A percentile compares a stretch with the other conserved stretches of the same genome.
Conservation (phyloP, 2,329 filamentous ascomycete genomes). For the Colletotrichum sp. region DNA sequence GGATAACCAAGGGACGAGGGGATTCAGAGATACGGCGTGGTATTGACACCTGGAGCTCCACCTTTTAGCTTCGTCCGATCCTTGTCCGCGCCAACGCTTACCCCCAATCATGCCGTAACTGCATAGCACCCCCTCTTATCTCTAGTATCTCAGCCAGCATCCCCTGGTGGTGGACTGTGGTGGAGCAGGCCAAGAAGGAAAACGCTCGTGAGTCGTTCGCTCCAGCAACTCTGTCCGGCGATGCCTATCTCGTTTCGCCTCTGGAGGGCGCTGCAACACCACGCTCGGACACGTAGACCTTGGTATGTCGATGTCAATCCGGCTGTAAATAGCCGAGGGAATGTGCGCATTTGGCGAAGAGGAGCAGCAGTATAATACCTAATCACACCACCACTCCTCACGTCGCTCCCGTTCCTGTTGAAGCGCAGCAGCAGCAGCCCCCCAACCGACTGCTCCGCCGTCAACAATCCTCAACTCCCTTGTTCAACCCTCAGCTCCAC, state of each 20-base stretch:
- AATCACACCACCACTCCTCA: neutral
- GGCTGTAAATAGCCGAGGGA: neutral
- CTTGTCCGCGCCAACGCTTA: neutral
- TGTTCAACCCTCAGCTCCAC: neutral
- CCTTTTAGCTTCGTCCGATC: constrained; percentile 11
- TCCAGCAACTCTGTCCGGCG: neutral
- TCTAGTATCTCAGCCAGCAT: neutral
- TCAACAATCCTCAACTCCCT: neutral
- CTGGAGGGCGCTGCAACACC: neutral
- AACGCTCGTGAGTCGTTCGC: neutral
- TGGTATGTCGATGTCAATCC: neutral
- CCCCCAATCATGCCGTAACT: neutral
- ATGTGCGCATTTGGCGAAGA: neutral
- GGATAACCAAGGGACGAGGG: neutral
- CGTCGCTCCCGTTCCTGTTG: neutral
- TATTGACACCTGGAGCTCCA: constrained; percentile 12
- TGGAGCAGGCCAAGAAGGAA: neutral
- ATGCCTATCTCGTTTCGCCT: neutral
- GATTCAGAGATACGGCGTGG: constrained; percentile 10
- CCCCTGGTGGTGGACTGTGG: neutral
- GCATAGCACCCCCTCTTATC: neutral
- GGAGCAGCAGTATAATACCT: constrained; percentile 1
- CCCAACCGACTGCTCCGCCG: neutral
- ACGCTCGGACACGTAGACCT: neutral
- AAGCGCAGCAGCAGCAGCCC: constrained; percentile 1